These are phyloP conservation scores for Hagleromyces aurorensis DNA, from an alignment of 805 yeast species.

Conservation along the genomic window DNA sequence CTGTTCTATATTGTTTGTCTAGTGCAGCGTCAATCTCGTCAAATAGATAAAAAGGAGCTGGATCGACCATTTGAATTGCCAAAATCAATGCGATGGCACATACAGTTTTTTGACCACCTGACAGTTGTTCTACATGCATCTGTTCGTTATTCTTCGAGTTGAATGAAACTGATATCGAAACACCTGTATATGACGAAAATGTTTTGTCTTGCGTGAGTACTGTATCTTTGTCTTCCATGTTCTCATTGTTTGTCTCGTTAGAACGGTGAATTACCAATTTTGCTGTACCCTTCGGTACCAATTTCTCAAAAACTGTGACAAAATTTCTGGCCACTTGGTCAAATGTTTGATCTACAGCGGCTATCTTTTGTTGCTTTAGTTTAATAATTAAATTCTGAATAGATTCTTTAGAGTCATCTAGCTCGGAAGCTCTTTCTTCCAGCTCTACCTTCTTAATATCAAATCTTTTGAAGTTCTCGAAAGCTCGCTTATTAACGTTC, in stretches of 20 bases:
- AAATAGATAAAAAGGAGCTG: slow-evolving; percentile 92
- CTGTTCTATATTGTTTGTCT: slow-evolving; percentile 82
- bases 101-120: slow-evolving; percentile 96
- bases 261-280: slow-evolving; percentile 53
- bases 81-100: slow-evolving; percentile 91
- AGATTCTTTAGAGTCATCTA: slow-evolving; percentile 61
- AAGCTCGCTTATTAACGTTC: slow-evolving; percentile 83
- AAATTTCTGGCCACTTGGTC: slow-evolving; percentile 68
- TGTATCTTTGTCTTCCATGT: slow-evolving; percentile 15
- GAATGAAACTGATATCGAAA: slow-evolving; percentile 81
- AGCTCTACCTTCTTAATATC: slow-evolving; percentile 65
- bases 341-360: slow-evolving; percentile 75
- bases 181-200: slow-evolving; percentile 55
- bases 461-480: slow-evolving; percentile 72
- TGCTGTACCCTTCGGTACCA: slow-evolving; percentile 83
- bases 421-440: slow-evolving; percentile 54
- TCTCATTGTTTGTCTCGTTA: slow-evolving; percentile 16
- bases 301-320: slow-evolving; percentile 60
- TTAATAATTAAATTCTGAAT: slow-evolving; percentile 64
- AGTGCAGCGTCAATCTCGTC: slow-evolving; percentile 96
- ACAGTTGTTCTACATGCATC: slow-evolving; percentile 78
- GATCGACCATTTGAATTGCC: slow-evolving; percentile 92
- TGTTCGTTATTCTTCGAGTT: slow-evolving; percentile 82
- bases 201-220: slow-evolving; percentile 10
- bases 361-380: slow-evolving; percentile 69